phyloP scores from a whole-genome alignment of 495 filamentous ascomycete genomes.

The Mytilinidion resinicola region DNA sequence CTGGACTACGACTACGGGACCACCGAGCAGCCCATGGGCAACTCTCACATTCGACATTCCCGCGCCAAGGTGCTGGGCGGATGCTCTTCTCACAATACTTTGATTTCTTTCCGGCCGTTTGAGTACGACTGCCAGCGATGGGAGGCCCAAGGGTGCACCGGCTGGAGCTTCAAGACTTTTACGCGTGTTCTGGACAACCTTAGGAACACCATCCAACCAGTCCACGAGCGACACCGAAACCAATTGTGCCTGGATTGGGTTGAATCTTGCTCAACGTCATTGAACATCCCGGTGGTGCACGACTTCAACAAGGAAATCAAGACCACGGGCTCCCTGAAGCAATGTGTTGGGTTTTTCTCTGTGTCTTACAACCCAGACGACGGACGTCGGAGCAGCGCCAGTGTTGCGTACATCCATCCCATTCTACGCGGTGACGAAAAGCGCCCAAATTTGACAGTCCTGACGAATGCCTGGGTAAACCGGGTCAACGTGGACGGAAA shows the following conservation, averaged over 20 bases:
- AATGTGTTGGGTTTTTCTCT: slow-evolving; percentile 77
- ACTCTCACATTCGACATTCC: slow-evolving; percentile 77
- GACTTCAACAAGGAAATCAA: slow-evolving; percentile 78
- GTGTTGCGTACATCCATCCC: slow-evolving; percentile 81
- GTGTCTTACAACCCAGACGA: slow-evolving; percentile 78
- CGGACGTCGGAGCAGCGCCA: slow-evolving; percentile 69
- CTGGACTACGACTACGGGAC: slow-evolving; percentile 82
- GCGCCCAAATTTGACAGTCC: slow-evolving; percentile 67
- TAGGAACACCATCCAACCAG: slow-evolving; percentile 72
- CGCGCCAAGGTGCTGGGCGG: slow-evolving; percentile 80
- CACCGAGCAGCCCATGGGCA: slow-evolving; percentile 71
- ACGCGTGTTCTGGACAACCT: slow-evolving; percentile 68
- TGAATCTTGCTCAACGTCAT: slow-evolving; percentile 60
- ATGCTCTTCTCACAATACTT: slow-evolving; percentile 80
- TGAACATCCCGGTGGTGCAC: slow-evolving; percentile 67
- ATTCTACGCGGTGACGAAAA: slow-evolving; percentile 71
- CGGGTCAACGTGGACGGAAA: slow-evolving; percentile 58
- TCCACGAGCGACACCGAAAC: slow-evolving; percentile 69
- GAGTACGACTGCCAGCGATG: slow-evolving; percentile 70
- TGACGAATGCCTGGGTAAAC: slow-evolving; percentile 74
- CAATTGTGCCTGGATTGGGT: slow-evolving; percentile 82
- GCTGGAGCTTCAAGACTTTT: slow-evolving; percentile 75
- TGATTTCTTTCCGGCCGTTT: slow-evolving; percentile 80
- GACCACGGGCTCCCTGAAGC: slow-evolving; percentile 57
- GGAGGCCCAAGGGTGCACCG: slow-evolving; percentile 63